Evolutionary conservation across 73 alveolate species (phyloP), one percentile per base, ranked within the genome.

Genomic region (Paramecium caudatum): DNA sequence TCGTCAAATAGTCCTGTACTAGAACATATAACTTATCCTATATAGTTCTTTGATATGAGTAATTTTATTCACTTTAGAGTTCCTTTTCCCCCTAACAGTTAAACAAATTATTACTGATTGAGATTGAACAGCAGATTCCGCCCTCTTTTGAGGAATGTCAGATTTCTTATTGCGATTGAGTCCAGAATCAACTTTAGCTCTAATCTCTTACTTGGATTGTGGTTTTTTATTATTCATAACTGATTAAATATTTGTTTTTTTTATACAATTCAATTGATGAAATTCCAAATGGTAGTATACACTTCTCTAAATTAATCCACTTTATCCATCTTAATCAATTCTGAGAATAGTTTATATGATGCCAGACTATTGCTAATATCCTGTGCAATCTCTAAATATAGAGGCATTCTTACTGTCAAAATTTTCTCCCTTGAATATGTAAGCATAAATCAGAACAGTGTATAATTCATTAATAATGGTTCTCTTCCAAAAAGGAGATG

Each of bases 1-100:
- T 97, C 16, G 96, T 84, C 68, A 97, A 65, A 91, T 96, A 97
- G 82, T 97, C 99, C 61, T 91, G 96, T 48, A 97, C 65, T 4
- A 85, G 37, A 43, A 45, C 63, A 34, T 41, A 62, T 69, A 85
- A 19, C 21, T 70, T 70, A 36, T 70, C 87, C 4, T 41, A 12
- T 4, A 70, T 17, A 12, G 34, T 43, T 3, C 23, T 50, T 50
- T 50, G 9, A 21, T 50, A 50, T 17, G 36, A 25, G 30, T 25
- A 50, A 17, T 50, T 50, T 50, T 50, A 50, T 39, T 39, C 61
- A 10, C 68, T 39, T 39, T 70, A 41, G 13, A 13, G 25, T 37
- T 27, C 16, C 27, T 70, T 70, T 39, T 70, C 87, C 15, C 87
- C 87, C 87, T 70, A 70, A 70, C 87, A 25, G 78, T 50, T 50